A percentile compares a stretch with the other conserved stretches of the same genome.
phyloP scores from a whole-genome alignment of 176 grass and related monocot genomes.

The Tillandsia fasciculata region DNA sequence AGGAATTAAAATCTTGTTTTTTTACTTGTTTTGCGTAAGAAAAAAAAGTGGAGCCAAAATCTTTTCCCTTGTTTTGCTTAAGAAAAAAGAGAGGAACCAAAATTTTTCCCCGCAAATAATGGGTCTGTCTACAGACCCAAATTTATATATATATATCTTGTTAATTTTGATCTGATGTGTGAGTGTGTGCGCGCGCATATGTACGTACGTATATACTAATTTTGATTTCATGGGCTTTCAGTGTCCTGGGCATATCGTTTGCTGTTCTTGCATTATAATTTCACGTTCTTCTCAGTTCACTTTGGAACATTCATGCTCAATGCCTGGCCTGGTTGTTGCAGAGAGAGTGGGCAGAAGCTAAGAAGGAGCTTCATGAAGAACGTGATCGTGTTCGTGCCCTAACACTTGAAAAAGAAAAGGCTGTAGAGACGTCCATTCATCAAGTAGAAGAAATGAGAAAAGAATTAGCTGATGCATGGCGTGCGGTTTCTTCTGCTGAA shows the following conservation, averaged over 20 bases:
- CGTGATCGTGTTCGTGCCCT: slow-evolving; percentile 68
- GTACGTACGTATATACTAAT: no score
- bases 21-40: no score
- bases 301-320: not conserved
- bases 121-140: no score
- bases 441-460: slow-evolving; percentile 88
- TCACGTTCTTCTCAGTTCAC: not conserved
- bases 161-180: no score
- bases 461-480: slow-evolving; percentile 68
- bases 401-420: slow-evolving; percentile 69
- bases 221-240: no score
- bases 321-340: slow-evolving; percentile 14
- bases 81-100: no score
- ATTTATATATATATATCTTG: no score
- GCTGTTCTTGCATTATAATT: not conserved
- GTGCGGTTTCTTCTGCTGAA: slow-evolving; percentile 61
- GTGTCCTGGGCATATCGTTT: not conserved
- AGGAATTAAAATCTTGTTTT: no score
- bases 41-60: no score
- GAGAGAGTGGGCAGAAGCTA: slow-evolving; percentile 95
- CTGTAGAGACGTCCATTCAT: slow-evolving; percentile 49
- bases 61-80: no score
- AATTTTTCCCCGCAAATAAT: no score
- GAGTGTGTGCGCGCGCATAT: no score
- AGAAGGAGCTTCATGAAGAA: slow-evolving; percentile 92